Percentiles rank a stretch among this genome's conserved stretches.
phyloP scores from a whole-genome alignment of 306 rosid species.

The Vigna angularis region DNA sequence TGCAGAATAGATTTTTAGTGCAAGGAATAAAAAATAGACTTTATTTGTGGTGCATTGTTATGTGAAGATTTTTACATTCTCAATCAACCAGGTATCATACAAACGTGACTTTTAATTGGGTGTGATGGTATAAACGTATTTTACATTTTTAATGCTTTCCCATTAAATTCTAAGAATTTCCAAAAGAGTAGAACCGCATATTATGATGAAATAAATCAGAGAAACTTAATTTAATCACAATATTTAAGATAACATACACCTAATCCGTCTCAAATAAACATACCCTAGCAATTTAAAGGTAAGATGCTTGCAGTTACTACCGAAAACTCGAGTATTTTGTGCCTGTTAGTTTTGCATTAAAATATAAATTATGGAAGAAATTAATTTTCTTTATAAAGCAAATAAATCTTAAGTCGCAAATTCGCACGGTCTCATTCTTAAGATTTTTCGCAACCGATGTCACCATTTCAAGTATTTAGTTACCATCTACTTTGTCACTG shows the following conservation, averaged over 20 bases:
- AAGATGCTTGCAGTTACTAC: not conserved
- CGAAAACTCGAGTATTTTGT: not conserved
- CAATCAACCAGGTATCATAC: too few relatives aligned
- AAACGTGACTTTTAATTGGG: not conserved
- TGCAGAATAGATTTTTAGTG: not conserved
- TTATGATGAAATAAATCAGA: not conserved
- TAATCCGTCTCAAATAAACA: not conserved
- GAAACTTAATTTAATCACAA: not conserved
- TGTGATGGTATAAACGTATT: too few relatives aligned
- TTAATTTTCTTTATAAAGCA: too few relatives aligned
- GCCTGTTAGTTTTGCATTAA: not conserved
- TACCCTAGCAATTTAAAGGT: not conserved
- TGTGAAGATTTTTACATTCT: not conserved
- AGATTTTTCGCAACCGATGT: not conserved
- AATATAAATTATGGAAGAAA: not conserved
- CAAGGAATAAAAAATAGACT: not conserved
- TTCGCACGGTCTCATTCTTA: too few relatives aligned
- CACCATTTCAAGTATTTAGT: not conserved
- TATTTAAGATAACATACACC: not conserved
- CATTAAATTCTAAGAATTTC: not conserved
- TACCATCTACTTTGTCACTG: not conserved
- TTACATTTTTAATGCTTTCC: not conserved
- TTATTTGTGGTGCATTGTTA: too few relatives aligned
- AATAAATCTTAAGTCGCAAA: too few relatives aligned
- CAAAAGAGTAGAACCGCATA: not conserved